Evolutionary conservation across 2,329 filamentous ascomycete genomes (phyloP), one percentile per base, ranked within the genome.

Genomic region (Fusarium guadeloupense): DNA sequence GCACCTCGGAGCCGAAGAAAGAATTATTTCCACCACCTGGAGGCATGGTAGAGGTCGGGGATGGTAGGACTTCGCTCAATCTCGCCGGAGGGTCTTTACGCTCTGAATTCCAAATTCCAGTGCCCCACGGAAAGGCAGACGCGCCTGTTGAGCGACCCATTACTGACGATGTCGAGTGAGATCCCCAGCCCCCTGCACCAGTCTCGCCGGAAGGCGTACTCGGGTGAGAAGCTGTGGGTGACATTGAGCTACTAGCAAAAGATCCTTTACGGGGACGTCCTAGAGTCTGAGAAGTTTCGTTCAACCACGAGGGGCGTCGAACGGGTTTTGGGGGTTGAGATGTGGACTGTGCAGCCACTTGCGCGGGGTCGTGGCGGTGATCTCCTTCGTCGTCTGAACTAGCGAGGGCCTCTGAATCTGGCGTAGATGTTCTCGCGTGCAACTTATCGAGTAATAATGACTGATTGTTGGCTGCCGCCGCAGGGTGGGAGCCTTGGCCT

Each of bases 381-480:
- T 97, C 90, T 53, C 81, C 84, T 75, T 99, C 95, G 74, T 98
- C 95, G 75, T 98, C 95, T 12, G 93, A 97, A 66, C 94, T 98
- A 46, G 90, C 93, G 56, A 98, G 80, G 45, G 92, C 94, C 74
- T 98, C 94, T 4, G 93, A 97, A 73, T 98, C 95, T 19, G 94
- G 94, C 2, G 94, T 97, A 8, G 92, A 93, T 48, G 91, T 90
- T 68, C 93, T 87, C 51, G 88, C 84, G 69, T 91, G 90, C 43
- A 89, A 82, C 74, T 93, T 95, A 44, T 94, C 91, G 28, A 92
- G 81, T 41, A 91, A 78, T 33, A 89, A 79, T 33, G 86, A 86
- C 55, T 89, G 86, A 68, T 81, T 89, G 67, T 77, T 86, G 19
- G 85, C 80, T 48, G 83, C 75, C 62, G 80, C 75, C 59, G 77